These are phyloP conservation scores for Teratosphaeria pseudoeucalypti DNA, from an alignment of 2,329 filamentous ascomycete genomes.

Conservation along the genomic window DNA sequence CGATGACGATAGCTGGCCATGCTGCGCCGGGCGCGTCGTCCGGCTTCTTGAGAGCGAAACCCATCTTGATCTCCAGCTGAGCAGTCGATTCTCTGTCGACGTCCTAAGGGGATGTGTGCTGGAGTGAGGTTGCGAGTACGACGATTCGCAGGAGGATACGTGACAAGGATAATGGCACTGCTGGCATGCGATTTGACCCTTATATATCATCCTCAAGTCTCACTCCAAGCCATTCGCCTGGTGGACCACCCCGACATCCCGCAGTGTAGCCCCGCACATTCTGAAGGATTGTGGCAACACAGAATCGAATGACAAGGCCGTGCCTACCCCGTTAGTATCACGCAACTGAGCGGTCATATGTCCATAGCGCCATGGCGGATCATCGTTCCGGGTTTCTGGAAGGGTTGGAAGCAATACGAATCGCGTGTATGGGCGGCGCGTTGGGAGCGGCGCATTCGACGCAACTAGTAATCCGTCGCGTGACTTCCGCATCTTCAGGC, in stretches of 20 bases:
- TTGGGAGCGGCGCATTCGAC: neutral
- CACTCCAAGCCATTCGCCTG: neutral
- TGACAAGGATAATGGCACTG: neutral
- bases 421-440: neutral
- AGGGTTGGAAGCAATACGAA: neutral
- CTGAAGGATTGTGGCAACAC: neutral
- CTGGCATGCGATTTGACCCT: neutral
- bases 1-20: constrained; percentile 33
- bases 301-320: neutral
- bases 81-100: neutral
- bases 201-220: neutral
- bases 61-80: constrained; percentile 21
- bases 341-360: neutral
- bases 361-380: neutral
- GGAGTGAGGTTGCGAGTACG: neutral
- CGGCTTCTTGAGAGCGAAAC: constrained; percentile 34
- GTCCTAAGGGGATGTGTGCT: too few species aligned
- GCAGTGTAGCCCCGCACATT: neutral
- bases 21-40: constrained; percentile 33
- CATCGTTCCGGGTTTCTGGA: neutral
- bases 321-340: neutral
- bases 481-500: neutral
- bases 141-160: neutral
- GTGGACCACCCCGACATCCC: neutral
- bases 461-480: neutral